Percentiles rank a stretch among this genome's conserved stretches.
Evolutionary conservation across 345 rosid species (phyloP).

Genomic region (Populus tremula): DNA sequence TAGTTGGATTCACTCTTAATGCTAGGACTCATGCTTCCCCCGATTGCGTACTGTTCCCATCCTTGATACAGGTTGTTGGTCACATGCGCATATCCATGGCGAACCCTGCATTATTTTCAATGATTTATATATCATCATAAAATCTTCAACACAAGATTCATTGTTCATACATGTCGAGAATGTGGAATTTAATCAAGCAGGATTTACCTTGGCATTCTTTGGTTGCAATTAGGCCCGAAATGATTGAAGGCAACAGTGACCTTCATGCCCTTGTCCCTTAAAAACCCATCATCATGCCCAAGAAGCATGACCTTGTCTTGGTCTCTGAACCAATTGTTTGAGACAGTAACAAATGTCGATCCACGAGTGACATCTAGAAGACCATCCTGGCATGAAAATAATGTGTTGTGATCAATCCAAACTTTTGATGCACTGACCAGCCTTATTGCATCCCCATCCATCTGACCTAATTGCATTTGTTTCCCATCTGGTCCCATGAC

Average conservation of each 20-base stretch:
- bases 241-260: conserved; percentile 66
- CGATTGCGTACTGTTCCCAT: conserved; percentile 78
- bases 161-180: too few species aligned
- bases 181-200: too few species aligned
- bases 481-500: conserved; percentile 58
- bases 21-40: conserved; percentile 56
- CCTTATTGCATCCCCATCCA: conserved; percentile 73
- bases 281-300: conserved; percentile 65
- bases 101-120: conserved; percentile 34
- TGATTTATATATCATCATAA: too few species aligned
- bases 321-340: conserved; percentile 56
- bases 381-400: conserved; percentile 59
- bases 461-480: conserved; percentile 39
- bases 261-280: conserved; percentile 58
- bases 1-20: conserved; percentile 72
- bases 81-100: conserved; percentile 31
- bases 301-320: conserved; percentile 90
- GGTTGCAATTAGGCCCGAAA: conserved; percentile 83
- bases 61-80: conserved; percentile 74
- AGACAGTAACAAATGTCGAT: conserved; percentile 43
- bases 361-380: conserved; percentile 66
- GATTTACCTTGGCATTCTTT: conserved; percentile 69
- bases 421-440: conserved; percentile 55
- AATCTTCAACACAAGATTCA: too few species aligned
- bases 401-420: conserved; percentile 80